Conservation (phyloP, 345 rosid genomes). For the Dipteronia dyeriana region DNA sequence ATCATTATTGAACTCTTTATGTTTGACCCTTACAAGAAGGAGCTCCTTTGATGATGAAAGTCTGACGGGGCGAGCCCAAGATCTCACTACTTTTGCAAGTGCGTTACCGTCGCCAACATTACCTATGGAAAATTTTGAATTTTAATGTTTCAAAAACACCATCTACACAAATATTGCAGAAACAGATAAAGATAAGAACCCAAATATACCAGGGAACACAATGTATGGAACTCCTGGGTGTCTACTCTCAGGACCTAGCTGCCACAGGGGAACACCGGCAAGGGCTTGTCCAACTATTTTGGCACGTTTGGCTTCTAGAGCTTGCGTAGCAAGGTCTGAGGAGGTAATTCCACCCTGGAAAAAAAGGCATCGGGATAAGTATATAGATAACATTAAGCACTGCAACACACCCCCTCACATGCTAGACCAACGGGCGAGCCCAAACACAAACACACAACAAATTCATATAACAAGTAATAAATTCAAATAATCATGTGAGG, state of each 20-base stretch:
- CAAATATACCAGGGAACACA: slow-evolving; percentile 83
- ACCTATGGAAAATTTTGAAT: slow-evolving; percentile 42
- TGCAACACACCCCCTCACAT: no score
- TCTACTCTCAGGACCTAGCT: slow-evolving; percentile 94
- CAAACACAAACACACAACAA: no score
- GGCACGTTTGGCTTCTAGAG: slow-evolving; percentile 85
- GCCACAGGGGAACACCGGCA: slow-evolving; percentile 96
- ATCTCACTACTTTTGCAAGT: slow-evolving; percentile 80
- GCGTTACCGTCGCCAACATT: slow-evolving; percentile 87
- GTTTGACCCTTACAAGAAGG: slow-evolving; percentile 52
- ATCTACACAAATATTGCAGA: slow-evolving; percentile 1
- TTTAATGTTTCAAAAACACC: neutral
- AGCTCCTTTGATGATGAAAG: slow-evolving; percentile 71
- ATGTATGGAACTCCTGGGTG: slow-evolving; percentile 97
- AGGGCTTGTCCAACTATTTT: slow-evolving; percentile 92
- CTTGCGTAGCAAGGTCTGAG: slow-evolving; percentile 97
- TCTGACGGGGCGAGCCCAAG: slow-evolving; percentile 73
- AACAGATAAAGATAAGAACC: slow-evolving; percentile 1
- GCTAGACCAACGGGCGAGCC: no score
- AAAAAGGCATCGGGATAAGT: neutral
- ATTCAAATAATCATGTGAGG: no score
- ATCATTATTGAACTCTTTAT: neutral
- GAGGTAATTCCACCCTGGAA: slow-evolving; percentile 94
- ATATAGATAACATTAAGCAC: neutral
- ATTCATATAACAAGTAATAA: no score